A percentile compares a stretch with the other conserved stretches of the same genome.
Evolutionary conservation across 23 red algal species (phyloP).

Genomic region (Gracilaria caudata): DNA sequence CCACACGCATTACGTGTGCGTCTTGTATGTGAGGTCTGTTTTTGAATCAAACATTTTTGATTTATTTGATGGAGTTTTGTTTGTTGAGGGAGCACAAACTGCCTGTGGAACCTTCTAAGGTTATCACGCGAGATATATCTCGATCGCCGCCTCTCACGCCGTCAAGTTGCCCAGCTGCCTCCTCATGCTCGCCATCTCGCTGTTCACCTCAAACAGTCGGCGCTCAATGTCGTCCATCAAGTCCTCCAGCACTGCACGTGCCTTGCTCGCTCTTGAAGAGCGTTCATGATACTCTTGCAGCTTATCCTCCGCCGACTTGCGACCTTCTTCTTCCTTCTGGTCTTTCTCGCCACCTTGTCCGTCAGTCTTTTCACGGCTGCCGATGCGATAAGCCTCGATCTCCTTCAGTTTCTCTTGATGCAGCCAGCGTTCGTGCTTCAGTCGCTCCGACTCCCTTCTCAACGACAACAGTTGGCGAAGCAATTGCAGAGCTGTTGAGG

Average conservation of each 20-base stretch:
- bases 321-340: neutral
- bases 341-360: neutral
- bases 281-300: neutral
- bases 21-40: no score
- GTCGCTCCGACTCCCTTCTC: neutral
- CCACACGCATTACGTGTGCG: no score
- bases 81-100: no score
- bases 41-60: no score
- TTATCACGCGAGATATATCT: no score
- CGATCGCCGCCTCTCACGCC: no score
- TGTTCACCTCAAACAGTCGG: neutral
- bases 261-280: neutral
- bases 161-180: neutral
- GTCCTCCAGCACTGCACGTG: neutral
- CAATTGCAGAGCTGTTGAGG: neutral
- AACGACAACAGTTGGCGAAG: neutral
- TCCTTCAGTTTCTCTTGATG: neutral
- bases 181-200: neutral
- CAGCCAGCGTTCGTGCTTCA: neutral
- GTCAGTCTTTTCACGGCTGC: neutral
- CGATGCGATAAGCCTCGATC: neutral
- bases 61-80: no score
- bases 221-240: neutral
- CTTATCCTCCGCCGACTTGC: neutral
- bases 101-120: no score